Base-by-base conservation (phyloP, 1,139 yeast genomes). In the Saccharomyces hybrid region DNA sequence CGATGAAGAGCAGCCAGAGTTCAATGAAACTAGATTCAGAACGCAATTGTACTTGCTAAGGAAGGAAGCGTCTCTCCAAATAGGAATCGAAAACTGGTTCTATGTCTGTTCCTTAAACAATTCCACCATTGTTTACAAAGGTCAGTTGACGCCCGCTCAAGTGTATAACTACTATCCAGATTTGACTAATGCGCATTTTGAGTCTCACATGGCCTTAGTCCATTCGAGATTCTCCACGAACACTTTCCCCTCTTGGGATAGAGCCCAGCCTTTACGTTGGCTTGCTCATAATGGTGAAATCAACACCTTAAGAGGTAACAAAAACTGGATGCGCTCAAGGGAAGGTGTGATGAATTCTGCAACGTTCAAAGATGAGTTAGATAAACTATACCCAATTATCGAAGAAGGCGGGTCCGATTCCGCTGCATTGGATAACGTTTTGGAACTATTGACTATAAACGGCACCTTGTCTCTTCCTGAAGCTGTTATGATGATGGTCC, bases 391-490 rank as follows among this genome's bases (percentile, higher is more conserved):
- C 73, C 99, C 99, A 26, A 87, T 93, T 67, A 91, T 93, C 62
- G 98, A 93, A 74, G 98, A 93, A 74, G 98, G 98, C 64, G 99
- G 98, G 54, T 90, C 97, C 31, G 99, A 93, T 73, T 93, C 98
- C n/a, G 99, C 97, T 53, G 97, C 98, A 26, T 85, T 93, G 63
- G 99, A 93, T 74, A 93, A 93, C 68, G 98, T 93, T 25, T 79
- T 93, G 67, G 99, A 93, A 73, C 77, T 93, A 63, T 79, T 93
- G 64, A 95, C 90, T 55, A 86, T 89, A 61, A 91, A 91, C 71
- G 98, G 98, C 57, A 91, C 88, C 42, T 77, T 93, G 59, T 84
- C 97, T 2, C 79, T 93, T 62, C 99, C 98, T 14, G 99, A 93
- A 74, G 98, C 98, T 9, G 90, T 93, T 62, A 93, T 93, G 98